Evolutionary conservation across 768 basidiomycete species (phyloP).

Genomic region (Phaffia australis): DNA sequence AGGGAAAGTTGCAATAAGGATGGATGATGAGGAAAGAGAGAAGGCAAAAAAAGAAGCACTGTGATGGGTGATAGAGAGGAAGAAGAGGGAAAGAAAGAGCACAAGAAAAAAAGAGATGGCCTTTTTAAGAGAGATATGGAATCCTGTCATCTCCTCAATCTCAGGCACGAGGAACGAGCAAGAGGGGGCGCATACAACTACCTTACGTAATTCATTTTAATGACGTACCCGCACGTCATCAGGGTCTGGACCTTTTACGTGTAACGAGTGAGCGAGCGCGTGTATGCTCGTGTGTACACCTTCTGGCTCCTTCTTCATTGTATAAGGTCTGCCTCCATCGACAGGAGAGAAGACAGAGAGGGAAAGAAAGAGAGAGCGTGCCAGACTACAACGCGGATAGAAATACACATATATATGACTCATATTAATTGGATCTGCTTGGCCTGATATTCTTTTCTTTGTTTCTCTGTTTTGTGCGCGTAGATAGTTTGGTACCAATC

Average conservation of each 20-base stretch:
- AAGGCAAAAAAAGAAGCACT: background rate
- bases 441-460: too few species aligned
- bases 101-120: too few species aligned
- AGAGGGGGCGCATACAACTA: background rate
- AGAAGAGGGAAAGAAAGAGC: background rate
- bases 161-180: background rate
- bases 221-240: background rate
- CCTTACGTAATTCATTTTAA: too few species aligned
- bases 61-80: background rate
- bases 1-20: background rate
- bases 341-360: too few species aligned
- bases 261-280: background rate
- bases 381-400: too few species aligned
- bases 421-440: too few species aligned
- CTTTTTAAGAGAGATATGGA: background rate
- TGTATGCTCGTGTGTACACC: background rate
- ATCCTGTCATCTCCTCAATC: background rate
- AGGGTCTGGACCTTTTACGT: background rate
- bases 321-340: background rate
- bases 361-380: too few species aligned
- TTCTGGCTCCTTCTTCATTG: constrained; percentile 6
- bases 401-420: too few species aligned
- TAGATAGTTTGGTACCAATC: too few species aligned
- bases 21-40: background rate
- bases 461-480: too few species aligned